Percentiles rank a stretch among this genome's conserved stretches.
These are phyloP conservation scores for Lepidium africanum DNA, from an alignment of 345 rosid species.

Conservation along the genomic window DNA sequence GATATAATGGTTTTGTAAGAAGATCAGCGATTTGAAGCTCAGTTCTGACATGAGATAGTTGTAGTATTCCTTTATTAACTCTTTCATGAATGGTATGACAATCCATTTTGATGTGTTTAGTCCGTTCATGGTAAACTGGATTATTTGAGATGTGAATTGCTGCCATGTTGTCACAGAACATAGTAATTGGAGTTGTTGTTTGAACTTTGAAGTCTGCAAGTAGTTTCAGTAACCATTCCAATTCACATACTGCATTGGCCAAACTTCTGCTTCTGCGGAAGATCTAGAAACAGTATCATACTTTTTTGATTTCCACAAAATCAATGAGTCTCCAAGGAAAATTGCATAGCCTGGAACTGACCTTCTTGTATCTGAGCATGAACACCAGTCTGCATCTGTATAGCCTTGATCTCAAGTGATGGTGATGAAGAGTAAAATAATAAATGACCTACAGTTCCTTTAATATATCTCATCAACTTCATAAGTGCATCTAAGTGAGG, in stretches of 20 bases:
- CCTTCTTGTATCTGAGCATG: not conserved
- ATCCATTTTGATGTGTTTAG: not conserved
- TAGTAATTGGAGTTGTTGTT: fast-evolving
- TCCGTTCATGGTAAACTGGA: not conserved
- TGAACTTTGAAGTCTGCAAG: fast-evolving
- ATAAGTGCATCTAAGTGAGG: not conserved
- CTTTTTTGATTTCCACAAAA: not conserved
- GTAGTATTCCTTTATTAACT: not conserved
- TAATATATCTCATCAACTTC: not conserved
- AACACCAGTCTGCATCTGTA: not conserved
- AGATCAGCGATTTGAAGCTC: too few relatives aligned
- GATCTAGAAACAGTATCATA: not conserved
- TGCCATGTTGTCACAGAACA: not conserved
- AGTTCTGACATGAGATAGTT: too few relatives aligned
- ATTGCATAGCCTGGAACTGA: not conserved
- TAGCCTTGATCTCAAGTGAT: not conserved
- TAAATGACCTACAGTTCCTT: not conserved
- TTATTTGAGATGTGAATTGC: not conserved
- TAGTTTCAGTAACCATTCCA: not conserved
- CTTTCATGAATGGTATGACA: not conserved
- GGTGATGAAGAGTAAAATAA: not conserved
- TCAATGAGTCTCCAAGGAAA: not conserved
- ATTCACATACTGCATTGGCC: not conserved
- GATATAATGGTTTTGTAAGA: too few relatives aligned
- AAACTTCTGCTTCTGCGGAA: not conserved